phyloP scores from a whole-genome alignment of 495 filamentous ascomycete genomes.

The Penicillium steckii region DNA sequence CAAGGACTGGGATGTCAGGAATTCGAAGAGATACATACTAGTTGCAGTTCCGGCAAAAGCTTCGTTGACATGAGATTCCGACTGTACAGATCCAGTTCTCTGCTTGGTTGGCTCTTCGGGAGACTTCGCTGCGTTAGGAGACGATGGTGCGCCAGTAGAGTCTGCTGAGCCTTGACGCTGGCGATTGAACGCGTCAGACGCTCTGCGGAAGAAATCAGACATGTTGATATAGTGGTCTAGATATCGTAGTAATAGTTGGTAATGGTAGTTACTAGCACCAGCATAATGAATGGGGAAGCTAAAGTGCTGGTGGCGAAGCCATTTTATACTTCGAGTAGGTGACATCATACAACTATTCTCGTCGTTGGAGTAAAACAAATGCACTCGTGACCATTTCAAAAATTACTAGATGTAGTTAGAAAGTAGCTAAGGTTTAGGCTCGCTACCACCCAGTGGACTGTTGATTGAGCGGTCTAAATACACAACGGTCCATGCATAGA shows the following conservation, averaged over 20 bases:
- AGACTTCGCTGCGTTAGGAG: not conserved
- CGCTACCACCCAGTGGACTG: too few relatives aligned
- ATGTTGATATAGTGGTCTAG: not conserved
- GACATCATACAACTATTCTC: too few relatives aligned
- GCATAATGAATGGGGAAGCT: not conserved
- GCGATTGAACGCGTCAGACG: slow-evolving; percentile 9
- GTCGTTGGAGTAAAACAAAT: not conserved
- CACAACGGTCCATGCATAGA: too few relatives aligned
- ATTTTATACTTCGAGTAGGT: not conserved
- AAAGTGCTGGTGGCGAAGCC: not conserved
- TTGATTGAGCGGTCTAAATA: too few relatives aligned
- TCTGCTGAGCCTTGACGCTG: slow-evolving; percentile 10
- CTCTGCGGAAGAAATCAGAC: slow-evolving; percentile 11
- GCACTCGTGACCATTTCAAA: not conserved
- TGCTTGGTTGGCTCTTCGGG: slow-evolving; percentile 3
- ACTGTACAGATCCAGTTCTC: slow-evolving; percentile 1
- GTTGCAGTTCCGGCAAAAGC: slow-evolving; percentile 1
- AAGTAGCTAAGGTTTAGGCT: too few relatives aligned
- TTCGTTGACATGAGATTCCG: slow-evolving; percentile 8
- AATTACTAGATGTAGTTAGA: too few relatives aligned
- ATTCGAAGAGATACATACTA: slow-evolving; percentile 1
- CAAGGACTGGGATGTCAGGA: too few relatives aligned
- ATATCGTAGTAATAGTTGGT: not conserved
- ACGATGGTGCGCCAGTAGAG: slow-evolving; percentile 2
- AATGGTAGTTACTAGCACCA: not conserved